Base-by-base conservation (phyloP, 1,284 basidiomycete genomes). In the Papiliotrema laurentii region DNA sequence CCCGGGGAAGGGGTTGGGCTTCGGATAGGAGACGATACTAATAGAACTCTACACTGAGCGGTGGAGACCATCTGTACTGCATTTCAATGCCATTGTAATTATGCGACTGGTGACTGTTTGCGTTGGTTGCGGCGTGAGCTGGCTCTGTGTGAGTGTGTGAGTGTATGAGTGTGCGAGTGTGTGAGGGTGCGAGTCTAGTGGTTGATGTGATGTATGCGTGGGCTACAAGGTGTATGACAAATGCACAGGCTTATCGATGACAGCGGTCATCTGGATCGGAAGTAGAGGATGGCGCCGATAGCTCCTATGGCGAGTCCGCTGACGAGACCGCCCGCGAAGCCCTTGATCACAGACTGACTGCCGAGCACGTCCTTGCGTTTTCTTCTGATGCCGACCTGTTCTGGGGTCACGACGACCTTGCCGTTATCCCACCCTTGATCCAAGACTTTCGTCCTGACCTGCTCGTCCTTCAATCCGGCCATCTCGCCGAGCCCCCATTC, bases 401-500 rank as follows among this genome's bases (percentile, higher is more conserved):
- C 34, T 4, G 73, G 66, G 0, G 62, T 59, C n/a, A n/a, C n/a
- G 2, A 73, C 50, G 5, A 72, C 61, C 47, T 50, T 58, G 24
- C 58, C 61, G 54, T 64, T 66, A 25, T 73, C 68, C 75, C 75
- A 76, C 0, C 77, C 71, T 59, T 72, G 54, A 36, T 57, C 64
- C 58, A 66, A 63, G 14, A 66, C 54, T 51, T 16, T 54, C 42
- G 47, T 63, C 57, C 62, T 74, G 43, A 56, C 61, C 39, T 48
- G 45, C 21, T 56, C 63, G 30, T 74, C 68, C 11, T 61, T 63
- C 55, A 76, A 69, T 37, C 50, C 50, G 10, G 58, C 61, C 58
- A 70, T 64, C 51, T 68, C 63, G 19, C 70, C 69, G 34, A 77
- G 54, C 4, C 57, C 49, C 60, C 92, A 97, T 31, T 77, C 73